Evolutionary conservation across 1,139 yeast genomes (phyloP).

Genomic region (Geotrichum fermentans): DNA sequence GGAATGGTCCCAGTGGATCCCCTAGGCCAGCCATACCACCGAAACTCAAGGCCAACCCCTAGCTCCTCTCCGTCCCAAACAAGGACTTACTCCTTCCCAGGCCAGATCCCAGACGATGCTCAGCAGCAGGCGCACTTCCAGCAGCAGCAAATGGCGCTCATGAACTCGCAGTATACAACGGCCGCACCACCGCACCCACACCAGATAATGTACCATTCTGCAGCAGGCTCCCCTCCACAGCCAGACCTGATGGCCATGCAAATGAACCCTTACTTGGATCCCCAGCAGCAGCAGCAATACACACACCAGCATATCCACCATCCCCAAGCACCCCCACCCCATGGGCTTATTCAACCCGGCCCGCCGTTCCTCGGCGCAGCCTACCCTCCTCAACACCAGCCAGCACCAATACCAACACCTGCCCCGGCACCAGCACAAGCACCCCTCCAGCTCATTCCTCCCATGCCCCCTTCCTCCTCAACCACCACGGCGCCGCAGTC

Average conservation of each 20-base stretch:
- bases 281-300: background rate
- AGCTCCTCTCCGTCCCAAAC: no score
- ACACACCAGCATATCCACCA: background rate
- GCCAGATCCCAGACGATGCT: no score
- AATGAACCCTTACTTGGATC: background rate
- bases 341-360: background rate
- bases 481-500: slow-evolving; percentile 9
- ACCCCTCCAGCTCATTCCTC: no score
- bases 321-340: background rate
- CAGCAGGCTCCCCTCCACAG: background rate
- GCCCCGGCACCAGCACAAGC: slow-evolving; percentile 10
- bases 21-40: no score
- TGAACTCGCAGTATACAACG: no score
- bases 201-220: no score
- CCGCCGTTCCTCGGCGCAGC: slow-evolving; percentile 1
- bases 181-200: no score
- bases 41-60: no score
- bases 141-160: no score
- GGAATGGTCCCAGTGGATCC: no score
- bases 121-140: no score
- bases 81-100: no score
- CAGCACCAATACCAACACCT: slow-evolving; percentile 2
- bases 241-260: background rate
- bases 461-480: background rate
- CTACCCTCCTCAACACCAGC: slow-evolving; percentile 6